phyloP scores from a whole-genome alignment of 2,329 filamentous ascomycete genomes.

The Ceratocystis eucalypticola region DNA sequence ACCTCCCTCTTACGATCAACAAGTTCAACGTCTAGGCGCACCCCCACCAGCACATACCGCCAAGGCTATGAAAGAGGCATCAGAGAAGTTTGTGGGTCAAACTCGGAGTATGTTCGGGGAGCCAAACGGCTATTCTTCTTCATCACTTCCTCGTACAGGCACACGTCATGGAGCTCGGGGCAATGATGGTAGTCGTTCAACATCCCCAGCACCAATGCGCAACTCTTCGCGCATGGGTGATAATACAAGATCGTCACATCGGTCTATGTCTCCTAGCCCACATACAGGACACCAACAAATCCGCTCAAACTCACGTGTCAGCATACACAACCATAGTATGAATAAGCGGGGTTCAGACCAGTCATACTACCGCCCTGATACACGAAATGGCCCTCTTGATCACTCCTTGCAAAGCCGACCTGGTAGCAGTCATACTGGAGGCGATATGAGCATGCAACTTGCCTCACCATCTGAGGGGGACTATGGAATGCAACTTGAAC shows the following conservation, averaged over 20 bases:
- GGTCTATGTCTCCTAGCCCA: conserved; percentile 15
- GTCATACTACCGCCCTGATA: conserved; percentile 37
- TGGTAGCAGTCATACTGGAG: conserved; percentile 36
- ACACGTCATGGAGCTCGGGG: conserved; percentile 48
- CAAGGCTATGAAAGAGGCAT: conserved; percentile 89
- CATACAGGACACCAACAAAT: conserved; percentile 6
- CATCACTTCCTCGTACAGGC: conserved; percentile 26
- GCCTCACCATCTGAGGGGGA: conserved; percentile 42
- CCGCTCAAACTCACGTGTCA: conserved; percentile 16
- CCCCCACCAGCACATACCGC: conserved; percentile 87
- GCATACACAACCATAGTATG: conserved; percentile 28
- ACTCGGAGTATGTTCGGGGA: conserved; percentile 63
- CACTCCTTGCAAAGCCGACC: conserved; percentile 28
- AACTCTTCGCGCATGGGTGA: conserved; percentile 10
- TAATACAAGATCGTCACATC: conserved; percentile 11
- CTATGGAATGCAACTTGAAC: conserved; percentile 44
- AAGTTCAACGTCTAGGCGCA: conserved; percentile 67
- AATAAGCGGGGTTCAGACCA: conserved; percentile 37
- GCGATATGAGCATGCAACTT: conserved; percentile 56
- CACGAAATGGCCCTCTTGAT: conserved; percentile 35
- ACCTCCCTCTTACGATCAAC: conserved; percentile 73
- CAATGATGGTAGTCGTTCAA: conserved; percentile 43
- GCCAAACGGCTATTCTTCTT: conserved; percentile 11
- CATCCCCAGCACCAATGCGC: conserved; percentile 52
- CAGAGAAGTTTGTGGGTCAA: conserved; percentile 74